Conservation (phyloP, 345 rosid genomes). For the Bretschneidera sinensis region DNA sequence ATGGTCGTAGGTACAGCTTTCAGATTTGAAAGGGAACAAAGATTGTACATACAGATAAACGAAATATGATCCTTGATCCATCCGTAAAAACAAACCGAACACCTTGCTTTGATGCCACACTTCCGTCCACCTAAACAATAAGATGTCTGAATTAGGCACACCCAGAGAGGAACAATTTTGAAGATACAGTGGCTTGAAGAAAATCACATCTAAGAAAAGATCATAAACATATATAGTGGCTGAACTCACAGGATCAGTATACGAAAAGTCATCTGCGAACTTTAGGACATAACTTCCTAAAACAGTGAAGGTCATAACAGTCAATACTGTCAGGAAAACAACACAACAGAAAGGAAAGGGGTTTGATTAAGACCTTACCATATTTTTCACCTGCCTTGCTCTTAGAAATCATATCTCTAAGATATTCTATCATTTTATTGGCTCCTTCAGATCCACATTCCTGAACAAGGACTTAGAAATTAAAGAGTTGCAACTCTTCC, state of each 20-base stretch:
- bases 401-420: constrained; percentile 66
- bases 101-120: constrained; percentile 89
- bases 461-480: constrained; percentile 28
- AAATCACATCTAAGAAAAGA: not conserved
- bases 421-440: constrained; percentile 71
- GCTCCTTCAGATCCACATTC: constrained; percentile 96
- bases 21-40: constrained; percentile 8
- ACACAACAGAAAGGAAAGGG: not conserved
- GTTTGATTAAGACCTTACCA: constrained; percentile 44
- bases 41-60: constrained; percentile 60
- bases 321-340: constrained; percentile 10
- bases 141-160: constrained; percentile 8
- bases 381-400: constrained; percentile 63
- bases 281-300: constrained; percentile 67
- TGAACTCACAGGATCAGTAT: constrained; percentile 84
- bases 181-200: not conserved
- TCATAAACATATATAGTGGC: not conserved
- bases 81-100: constrained; percentile 86
- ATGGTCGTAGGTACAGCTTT: constrained; percentile 4
- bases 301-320: constrained; percentile 16
- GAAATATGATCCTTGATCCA: constrained; percentile 87
- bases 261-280: constrained; percentile 83
- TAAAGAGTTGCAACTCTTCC: constrained; percentile 16
- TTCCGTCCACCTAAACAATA: constrained; percentile 78
- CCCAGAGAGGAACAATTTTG: not conserved